Evolutionary conservation across 441 rosid species (phyloP).

Genomic region (Gossypium gossypioides): DNA sequence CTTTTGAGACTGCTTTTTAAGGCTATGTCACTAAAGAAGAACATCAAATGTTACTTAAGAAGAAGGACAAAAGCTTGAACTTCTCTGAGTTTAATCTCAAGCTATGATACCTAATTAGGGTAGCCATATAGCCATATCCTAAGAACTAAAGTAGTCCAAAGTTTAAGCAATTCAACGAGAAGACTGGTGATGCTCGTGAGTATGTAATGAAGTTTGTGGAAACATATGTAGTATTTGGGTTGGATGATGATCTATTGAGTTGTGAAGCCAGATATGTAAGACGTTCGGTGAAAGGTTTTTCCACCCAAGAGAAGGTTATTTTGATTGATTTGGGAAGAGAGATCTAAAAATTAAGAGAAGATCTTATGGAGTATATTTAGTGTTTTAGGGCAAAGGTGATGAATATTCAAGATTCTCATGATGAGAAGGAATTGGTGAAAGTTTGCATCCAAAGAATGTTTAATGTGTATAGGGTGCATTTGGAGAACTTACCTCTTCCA

Average conservation of each 20-base stretch:
- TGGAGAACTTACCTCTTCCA: background rate
- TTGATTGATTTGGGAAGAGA: background rate
- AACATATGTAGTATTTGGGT: background rate
- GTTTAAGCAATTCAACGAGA: background rate
- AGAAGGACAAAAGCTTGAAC: background rate
- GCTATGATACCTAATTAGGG: background rate
- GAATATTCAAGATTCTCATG: background rate
- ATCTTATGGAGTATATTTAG: background rate
- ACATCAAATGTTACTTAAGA: background rate
- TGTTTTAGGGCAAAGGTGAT: background rate
- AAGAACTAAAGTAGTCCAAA: background rate
- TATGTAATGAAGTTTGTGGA: background rate
- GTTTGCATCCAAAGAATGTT: background rate
- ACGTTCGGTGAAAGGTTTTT: background rate
- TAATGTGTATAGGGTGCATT: background rate
- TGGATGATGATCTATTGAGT: background rate
- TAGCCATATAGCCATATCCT: background rate
- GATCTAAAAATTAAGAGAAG: background rate
- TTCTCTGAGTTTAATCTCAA: background rate
- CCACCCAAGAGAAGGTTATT: background rate
- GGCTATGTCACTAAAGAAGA: background rate
- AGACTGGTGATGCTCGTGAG: background rate
- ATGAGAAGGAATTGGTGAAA: background rate
- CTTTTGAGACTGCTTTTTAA: too few species aligned
- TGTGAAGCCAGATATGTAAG: background rate